Conservation (phyloP, 129 eudicot species). For the Pulicaria dysenterica region DNA sequence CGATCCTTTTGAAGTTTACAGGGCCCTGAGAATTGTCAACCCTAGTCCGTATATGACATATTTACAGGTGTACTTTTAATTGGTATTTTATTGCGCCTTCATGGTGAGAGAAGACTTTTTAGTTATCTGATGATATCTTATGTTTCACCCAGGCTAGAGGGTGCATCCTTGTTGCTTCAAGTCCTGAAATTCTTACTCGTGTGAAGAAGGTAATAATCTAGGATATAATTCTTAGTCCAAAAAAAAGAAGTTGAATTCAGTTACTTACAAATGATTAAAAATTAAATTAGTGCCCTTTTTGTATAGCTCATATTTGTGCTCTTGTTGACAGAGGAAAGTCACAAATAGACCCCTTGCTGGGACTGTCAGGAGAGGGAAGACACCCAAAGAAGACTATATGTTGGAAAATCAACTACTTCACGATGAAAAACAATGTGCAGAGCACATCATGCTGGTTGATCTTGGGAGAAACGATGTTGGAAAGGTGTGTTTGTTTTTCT, state of each 20-base stretch:
- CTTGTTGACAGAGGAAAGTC: conserved; percentile 61
- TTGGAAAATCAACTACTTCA: conserved; percentile 85
- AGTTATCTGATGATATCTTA: conserved; percentile 10
- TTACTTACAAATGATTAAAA: background rate
- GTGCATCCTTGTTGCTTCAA: conserved; percentile 93
- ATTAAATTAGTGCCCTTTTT: background rate
- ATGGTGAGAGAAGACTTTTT: background rate
- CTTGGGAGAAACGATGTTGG: conserved; percentile 99
- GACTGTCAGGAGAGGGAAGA: conserved; percentile 93
- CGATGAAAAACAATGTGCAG: conserved; percentile 96
- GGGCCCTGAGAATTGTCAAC: conserved; percentile 96
- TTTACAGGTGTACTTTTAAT: conserved; percentile 59
- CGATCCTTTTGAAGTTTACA: conserved; percentile 95
- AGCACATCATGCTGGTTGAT: conserved; percentile 99
- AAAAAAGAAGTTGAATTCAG: conserved; percentile 1
- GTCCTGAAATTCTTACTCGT: conserved; percentile 98
- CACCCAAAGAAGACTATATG: conserved; percentile 87
- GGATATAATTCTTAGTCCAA: conserved; percentile 6
- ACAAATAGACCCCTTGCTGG: conserved; percentile 98
- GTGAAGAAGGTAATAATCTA: conserved; percentile 73
- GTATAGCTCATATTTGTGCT: conserved; percentile 13
- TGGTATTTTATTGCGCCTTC: conserved; percentile 5
- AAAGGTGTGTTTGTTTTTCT: conserved; percentile 55
- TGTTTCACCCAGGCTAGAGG: conserved; percentile 80
- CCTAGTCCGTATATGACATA: conserved; percentile 99